Conservation (phyloP, 352 stramenopile genomes). For the Phytophthora pisi region DNA sequence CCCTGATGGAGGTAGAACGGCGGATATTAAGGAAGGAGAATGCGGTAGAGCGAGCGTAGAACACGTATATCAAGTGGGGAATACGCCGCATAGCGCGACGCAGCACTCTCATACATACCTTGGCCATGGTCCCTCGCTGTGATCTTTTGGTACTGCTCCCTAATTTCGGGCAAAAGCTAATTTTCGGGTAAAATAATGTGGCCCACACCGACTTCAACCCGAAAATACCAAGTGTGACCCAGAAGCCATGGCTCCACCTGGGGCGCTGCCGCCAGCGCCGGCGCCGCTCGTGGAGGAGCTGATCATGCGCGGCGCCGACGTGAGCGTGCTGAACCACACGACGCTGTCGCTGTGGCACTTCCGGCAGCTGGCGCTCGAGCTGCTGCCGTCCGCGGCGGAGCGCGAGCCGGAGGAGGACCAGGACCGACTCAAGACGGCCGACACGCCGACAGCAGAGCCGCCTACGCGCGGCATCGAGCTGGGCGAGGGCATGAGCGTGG, state of each 20-base stretch:
- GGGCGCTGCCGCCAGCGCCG: neutral
- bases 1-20: conserved; percentile 11
- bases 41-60: neutral
- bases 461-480: conserved; percentile 41
- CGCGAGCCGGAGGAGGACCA: conserved; percentile 28
- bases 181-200: neutral
- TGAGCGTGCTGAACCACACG: conserved; percentile 75
- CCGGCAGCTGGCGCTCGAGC: conserved; percentile 57
- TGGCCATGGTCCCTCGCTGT: conserved; percentile 23
- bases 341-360: conserved; percentile 85
- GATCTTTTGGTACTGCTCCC: conserved; percentile 1
- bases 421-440: conserved; percentile 13
- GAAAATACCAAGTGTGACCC: neutral
- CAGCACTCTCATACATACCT: conserved; percentile 18
- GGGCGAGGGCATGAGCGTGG: conserved; percentile 76
- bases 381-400: conserved; percentile 46
- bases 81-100: neutral
- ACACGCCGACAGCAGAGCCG: neutral
- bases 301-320: conserved; percentile 61
- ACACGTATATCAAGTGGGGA: neutral
- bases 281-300: conserved; percentile 52
- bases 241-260: conserved; percentile 22
- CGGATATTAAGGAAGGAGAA: neutral
- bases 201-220: neutral
- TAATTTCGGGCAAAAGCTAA: neutral